Evolutionary conservation across 768 basidiomycete species (phyloP), one percentile per base, ranked within the genome.

Genomic region (Psilocybe subaeruginosa): DNA sequence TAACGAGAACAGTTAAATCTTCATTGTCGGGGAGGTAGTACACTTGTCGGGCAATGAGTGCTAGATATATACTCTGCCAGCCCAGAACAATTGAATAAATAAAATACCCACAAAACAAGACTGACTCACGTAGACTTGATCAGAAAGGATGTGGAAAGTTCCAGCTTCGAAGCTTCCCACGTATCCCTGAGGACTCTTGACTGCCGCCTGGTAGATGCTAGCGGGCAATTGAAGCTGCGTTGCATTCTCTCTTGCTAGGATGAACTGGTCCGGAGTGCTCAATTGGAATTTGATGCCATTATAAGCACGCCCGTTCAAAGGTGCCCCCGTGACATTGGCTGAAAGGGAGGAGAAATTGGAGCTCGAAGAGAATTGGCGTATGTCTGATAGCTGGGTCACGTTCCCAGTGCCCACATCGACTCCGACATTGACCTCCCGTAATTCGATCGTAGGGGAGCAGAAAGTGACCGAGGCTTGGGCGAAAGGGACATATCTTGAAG

Each of bases 251-350:
- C 82, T 72, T 1, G 68, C 76, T 23, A 69, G 55, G 30, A 78
- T 71, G 52, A 82, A 82, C 57, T 71, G 68, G 67, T 82, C 80
- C 4, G 76, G 73, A 55, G 75, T 72, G 2, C 68, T 70, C 54
- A 83, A 58, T 54, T 82, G 74, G 69, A 86, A 86, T 41, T 74
- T 73, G 54, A 87, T 73, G 0, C 85, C 86, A 62, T 86, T 87
- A 68, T 84, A 85, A 12, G 82, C 80, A 8, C 70, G 75, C 16
- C 82, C 80, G 46, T 77, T 70, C 43, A 85, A 66, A 4, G 82
- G 79, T 3, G 69, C 54, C 1, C 79, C 80, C 0, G 83, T 83
- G 57, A 85, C 67, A 58, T 81, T 85, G 3, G 73, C 77, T 5
- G 81, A 70, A 8, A 74, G 64, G 2, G 76, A 72, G 0, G 80